A percentile compares a stretch with the other conserved stretches of the same genome.
Conservation (phyloP, 108 stramenopile genomes). For the Hondaea fermentalgiana region DNA sequence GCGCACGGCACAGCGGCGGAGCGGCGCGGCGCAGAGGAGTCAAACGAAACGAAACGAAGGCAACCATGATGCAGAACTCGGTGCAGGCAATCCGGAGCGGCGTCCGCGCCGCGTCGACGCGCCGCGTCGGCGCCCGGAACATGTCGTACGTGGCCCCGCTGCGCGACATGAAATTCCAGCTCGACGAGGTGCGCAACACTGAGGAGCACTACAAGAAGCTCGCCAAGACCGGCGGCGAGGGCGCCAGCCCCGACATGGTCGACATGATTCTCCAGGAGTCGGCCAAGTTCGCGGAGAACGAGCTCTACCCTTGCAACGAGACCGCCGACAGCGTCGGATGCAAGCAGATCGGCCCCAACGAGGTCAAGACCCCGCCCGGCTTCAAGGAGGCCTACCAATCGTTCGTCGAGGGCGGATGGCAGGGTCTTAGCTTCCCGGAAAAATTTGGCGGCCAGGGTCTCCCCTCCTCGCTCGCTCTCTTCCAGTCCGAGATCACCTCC, state of each 20-base stretch:
- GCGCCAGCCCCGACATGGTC: conserved; percentile 22
- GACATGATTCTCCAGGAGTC: conserved; percentile 15
- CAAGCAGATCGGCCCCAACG: conserved; percentile 8
- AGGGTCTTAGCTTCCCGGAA: conserved; percentile 23
- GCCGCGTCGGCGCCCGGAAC: background rate
- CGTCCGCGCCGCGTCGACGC: background rate
- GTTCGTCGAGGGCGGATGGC: conserved; percentile 26
- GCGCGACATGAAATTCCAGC: conserved; percentile 6
- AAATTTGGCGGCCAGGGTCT: conserved; percentile 29
- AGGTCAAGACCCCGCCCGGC: conserved; percentile 25
- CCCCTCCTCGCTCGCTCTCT: conserved; percentile 19
- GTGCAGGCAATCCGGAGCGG: background rate
- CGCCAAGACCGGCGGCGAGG: conserved; percentile 10
- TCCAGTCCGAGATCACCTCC: conserved; percentile 25
- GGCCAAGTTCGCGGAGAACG: conserved; percentile 22
- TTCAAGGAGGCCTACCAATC: conserved; percentile 30
- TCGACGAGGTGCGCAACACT: conserved; percentile 18
- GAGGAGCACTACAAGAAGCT: conserved; percentile 29
- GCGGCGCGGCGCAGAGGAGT: too few species aligned
- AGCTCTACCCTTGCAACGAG: conserved; percentile 12
- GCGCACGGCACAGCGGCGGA: too few species aligned
- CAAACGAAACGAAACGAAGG: background rate
- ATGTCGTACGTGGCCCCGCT: conserved; percentile 1
- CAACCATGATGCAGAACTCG: background rate
- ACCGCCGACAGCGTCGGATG: conserved; percentile 23